Percentiles rank a stretch among this genome's conserved stretches.
phyloP scores from a whole-genome alignment of 352 stramenopile species.

The Aphanomyces cochlioides region DNA sequence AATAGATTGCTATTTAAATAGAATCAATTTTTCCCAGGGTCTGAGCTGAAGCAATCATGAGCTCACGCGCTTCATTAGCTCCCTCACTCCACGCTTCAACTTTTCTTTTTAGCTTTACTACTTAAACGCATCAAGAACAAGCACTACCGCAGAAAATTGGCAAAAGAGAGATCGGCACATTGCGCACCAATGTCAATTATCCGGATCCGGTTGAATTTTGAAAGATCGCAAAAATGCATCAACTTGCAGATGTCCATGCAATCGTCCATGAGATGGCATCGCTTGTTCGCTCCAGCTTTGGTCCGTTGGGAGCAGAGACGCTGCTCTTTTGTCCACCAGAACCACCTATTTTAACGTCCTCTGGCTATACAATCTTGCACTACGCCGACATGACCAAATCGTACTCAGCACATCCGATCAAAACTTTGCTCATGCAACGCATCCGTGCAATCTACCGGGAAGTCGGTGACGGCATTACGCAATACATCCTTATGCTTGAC shows the following conservation, averaged over 20 bases:
- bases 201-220: background rate
- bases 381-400: constrained; percentile 19
- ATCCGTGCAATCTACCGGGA: constrained; percentile 49
- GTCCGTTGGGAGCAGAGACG: constrained; percentile 45
- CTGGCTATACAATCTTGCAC: constrained; percentile 48
- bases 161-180: too few relatives aligned
- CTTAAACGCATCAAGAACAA: too few relatives aligned
- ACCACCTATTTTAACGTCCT: constrained; percentile 49
- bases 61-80: too few relatives aligned
- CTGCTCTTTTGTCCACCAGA: constrained; percentile 61
- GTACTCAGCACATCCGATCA: constrained; percentile 31
- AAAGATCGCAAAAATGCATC: constrained; percentile 1
- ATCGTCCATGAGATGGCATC: constrained; percentile 33
- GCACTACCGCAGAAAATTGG: too few relatives aligned
- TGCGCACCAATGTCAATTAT: background rate
- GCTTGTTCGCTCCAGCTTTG: constrained; percentile 47
- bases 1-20: too few relatives aligned
- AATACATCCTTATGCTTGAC: constrained; percentile 60
- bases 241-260: background rate
- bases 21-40: too few relatives aligned
- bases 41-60: too few relatives aligned
- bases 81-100: too few relatives aligned
- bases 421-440: constrained; percentile 46
- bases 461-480: constrained; percentile 48
- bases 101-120: too few relatives aligned